phyloP scores from a whole-genome alignment of 805 yeast species.

The Ascoidea rubescens region DNA sequence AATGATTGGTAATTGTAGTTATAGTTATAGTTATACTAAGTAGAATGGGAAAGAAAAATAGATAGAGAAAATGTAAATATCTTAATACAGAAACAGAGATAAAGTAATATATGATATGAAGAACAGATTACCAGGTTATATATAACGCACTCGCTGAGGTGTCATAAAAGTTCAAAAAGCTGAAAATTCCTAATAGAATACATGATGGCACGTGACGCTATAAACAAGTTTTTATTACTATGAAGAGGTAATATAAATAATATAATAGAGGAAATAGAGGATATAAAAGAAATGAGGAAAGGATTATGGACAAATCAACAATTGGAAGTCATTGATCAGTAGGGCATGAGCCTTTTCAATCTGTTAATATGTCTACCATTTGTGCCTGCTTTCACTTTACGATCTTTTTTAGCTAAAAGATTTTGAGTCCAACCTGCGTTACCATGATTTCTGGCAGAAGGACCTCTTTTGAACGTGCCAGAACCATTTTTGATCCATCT shows the following conservation, averaged over 20 bases:
- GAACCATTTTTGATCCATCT: constrained; percentile 72
- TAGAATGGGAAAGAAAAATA: no score
- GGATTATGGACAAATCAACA: no score
- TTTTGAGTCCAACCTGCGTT: constrained; percentile 76
- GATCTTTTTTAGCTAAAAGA: constrained; percentile 46
- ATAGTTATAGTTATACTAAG: background rate
- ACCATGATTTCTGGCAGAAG: constrained; percentile 86
- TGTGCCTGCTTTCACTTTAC: constrained; percentile 35
- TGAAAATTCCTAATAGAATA: no score
- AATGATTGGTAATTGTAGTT: background rate
- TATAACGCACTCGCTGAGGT: no score
- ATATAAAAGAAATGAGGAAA: no score
- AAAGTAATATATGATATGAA: background rate
- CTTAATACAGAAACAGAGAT: constrained; percentile 3
- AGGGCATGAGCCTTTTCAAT: constrained; percentile 40
- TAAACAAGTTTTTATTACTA: no score
- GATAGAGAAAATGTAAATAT: no score
- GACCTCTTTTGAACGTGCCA: constrained; percentile 47
- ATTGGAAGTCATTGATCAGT: constrained; percentile 9
- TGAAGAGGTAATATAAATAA: no score
- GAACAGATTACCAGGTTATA: no score
- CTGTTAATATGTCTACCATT: constrained; percentile 42
- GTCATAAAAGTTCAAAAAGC: no score
- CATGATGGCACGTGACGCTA: no score
- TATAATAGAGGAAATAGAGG: no score